phyloP scores from a whole-genome alignment of 1,139 yeast species.

The Ashbya aceris region DNA sequence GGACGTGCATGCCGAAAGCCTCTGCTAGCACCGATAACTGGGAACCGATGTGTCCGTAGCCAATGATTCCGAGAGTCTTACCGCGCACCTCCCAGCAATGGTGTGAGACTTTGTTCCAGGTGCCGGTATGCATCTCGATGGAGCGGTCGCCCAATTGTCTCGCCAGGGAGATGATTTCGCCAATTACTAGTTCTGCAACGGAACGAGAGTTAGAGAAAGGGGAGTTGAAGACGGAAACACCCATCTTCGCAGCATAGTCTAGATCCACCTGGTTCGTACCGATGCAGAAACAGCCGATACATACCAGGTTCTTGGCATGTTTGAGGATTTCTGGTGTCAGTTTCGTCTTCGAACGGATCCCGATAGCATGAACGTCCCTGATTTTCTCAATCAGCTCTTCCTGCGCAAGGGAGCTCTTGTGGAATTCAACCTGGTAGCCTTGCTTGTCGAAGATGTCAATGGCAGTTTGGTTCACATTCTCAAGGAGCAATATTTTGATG shows the following conservation, averaged over 20 bases:
- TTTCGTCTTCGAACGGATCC: slow-evolving; percentile 94
- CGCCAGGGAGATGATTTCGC: slow-evolving; percentile 86
- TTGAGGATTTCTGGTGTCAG: slow-evolving; percentile 68
- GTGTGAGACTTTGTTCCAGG: slow-evolving; percentile 94
- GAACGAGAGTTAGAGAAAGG: slow-evolving; percentile 98
- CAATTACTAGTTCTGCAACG: slow-evolving; percentile 95
- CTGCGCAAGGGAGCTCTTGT: slow-evolving; percentile 82
- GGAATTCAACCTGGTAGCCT: slow-evolving; percentile 95
- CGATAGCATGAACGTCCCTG: slow-evolving; percentile 88
- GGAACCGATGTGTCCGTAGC: slow-evolving; percentile 97
- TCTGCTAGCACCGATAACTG: slow-evolving; percentile 96
- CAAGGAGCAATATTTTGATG: slow-evolving; percentile 80
- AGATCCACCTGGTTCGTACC: slow-evolving; percentile 98
- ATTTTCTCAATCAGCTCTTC: slow-evolving; percentile 93
- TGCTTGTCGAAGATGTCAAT: slow-evolving; percentile 73
- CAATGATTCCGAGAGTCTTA: slow-evolving; percentile 91
- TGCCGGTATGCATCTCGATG: slow-evolving; percentile 90
- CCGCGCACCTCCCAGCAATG: slow-evolving; percentile 99
- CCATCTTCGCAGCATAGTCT: slow-evolving; percentile 82
- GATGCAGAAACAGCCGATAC: slow-evolving; percentile 96
- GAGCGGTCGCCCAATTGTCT: slow-evolving; percentile 97
- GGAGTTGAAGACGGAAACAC: slow-evolving; percentile 96
- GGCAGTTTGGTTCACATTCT: slow-evolving; percentile 90
- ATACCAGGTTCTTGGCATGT: slow-evolving; percentile 83
- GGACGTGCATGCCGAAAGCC: slow-evolving; percentile 95